Conservation (phyloP, 495 filamentous ascomycete genomes). For the Penicillium nucicola region DNA sequence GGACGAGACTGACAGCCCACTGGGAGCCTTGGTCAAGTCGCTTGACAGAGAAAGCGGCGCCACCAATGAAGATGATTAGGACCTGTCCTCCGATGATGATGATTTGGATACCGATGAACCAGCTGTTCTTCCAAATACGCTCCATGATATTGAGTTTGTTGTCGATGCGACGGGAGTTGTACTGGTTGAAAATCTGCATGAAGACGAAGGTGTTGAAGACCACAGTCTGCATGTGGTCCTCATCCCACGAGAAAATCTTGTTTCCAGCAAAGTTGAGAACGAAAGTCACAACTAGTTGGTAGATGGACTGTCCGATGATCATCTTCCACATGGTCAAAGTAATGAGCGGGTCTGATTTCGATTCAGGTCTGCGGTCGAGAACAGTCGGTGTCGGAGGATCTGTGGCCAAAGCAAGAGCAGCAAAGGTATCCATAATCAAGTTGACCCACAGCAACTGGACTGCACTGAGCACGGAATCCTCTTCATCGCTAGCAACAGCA, state of each 20-base stretch:
- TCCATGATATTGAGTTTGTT: slow-evolving; percentile 91
- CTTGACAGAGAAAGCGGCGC: slow-evolving; percentile 62
- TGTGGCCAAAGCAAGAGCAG: slow-evolving; percentile 86
- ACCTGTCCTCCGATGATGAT: slow-evolving; percentile 83
- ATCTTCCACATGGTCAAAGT: slow-evolving; percentile 90
- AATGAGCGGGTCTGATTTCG: slow-evolving; percentile 73
- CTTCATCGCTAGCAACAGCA: slow-evolving; percentile 60
- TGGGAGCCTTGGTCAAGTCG: slow-evolving; percentile 57
- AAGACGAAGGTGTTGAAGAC: slow-evolving; percentile 93
- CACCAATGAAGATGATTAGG: slow-evolving; percentile 75
- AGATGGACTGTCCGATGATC: slow-evolving; percentile 83
- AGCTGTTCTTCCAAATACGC: slow-evolving; percentile 71
- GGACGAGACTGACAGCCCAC: slow-evolving; percentile 72
- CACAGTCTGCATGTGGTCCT: slow-evolving; percentile 54
- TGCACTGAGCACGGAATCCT: slow-evolving; percentile 74
- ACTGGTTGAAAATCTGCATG: slow-evolving; percentile 93
- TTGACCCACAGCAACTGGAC: slow-evolving; percentile 92
- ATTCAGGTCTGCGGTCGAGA: slow-evolving; percentile 71
- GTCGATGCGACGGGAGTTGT: slow-evolving; percentile 76
- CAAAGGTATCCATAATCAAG: slow-evolving; percentile 94
- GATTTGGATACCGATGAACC: slow-evolving; percentile 77
- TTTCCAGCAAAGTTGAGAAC: slow-evolving; percentile 72
- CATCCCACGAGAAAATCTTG: slow-evolving; percentile 57
- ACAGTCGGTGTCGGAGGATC: slow-evolving; percentile 71
- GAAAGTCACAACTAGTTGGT: slow-evolving; percentile 76